Evolutionary conservation across 371 early-diverging fungal genomes (phyloP).

Genomic region (Mortierella sp.): DNA sequence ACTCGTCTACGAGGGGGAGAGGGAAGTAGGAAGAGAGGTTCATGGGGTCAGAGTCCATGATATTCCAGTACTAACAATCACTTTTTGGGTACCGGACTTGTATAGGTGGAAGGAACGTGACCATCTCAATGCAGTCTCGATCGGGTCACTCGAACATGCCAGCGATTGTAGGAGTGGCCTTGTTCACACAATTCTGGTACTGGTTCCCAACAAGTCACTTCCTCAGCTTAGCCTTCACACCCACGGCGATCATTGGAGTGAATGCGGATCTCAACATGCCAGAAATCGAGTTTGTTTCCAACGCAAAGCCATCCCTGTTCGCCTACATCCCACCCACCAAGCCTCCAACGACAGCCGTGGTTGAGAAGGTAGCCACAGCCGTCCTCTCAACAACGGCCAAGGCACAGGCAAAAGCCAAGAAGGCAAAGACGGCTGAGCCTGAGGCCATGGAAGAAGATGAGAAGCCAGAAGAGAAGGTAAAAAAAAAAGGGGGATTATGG

Average conservation of each 20-base stretch:
- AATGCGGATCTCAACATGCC: constrained; percentile 90
- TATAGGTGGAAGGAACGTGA: constrained; percentile 96
- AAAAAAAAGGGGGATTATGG: constrained; percentile 29
- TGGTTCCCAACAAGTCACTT: constrained; percentile 99
- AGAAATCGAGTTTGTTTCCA: constrained; percentile 85
- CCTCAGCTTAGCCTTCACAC: constrained; percentile 91
- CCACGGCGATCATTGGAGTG: constrained; percentile 95
- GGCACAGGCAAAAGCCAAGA: constrained; percentile 90
- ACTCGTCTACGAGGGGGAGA: too few species aligned
- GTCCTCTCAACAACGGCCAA: constrained; percentile 96
- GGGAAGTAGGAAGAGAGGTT: too few species aligned
- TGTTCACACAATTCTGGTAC: constrained; percentile 99
- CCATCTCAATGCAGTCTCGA: constrained; percentile 91
- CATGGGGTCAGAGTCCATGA: too few species aligned
- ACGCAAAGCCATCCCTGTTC: constrained; percentile 89
- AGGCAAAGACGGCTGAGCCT: constrained; percentile 71
- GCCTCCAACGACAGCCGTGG: constrained; percentile 70
- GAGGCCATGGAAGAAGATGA: constrained; percentile 70
- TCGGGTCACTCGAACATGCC: constrained; percentile 91
- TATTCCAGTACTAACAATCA: too few species aligned
- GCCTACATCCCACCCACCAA: constrained; percentile 91
- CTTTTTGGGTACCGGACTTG: too few species aligned
- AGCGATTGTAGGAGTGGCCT: constrained; percentile 96
- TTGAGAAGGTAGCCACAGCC: constrained; percentile 89
- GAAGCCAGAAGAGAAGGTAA: constrained; percentile 53